Conservation (phyloP, 2,329 filamentous ascomycete species). For the Akanthomyces uredinophilus region DNA sequence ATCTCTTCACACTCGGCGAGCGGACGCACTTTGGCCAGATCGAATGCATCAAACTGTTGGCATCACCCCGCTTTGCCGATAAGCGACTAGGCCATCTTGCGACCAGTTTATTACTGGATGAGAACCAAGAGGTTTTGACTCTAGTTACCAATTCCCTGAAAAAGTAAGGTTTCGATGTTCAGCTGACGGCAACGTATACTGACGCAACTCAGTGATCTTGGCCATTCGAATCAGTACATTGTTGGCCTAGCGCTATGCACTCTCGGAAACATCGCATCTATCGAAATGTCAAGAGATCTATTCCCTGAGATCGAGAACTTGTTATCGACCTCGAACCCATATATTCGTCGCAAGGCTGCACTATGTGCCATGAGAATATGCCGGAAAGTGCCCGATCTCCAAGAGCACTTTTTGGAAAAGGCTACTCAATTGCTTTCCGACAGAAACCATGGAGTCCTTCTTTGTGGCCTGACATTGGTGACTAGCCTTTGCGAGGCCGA, state of each 20-base stretch:
- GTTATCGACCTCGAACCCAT: slow-evolving; percentile 91
- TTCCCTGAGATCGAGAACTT: slow-evolving; percentile 94
- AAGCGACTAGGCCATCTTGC: slow-evolving; percentile 94
- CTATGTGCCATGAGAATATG: slow-evolving; percentile 99
- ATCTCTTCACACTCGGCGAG: slow-evolving; percentile 96
- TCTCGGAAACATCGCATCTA: slow-evolving; percentile 92
- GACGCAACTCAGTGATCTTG: slow-evolving; percentile 65
- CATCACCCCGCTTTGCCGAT: slow-evolving; percentile 94
- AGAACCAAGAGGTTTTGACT: slow-evolving; percentile 97
- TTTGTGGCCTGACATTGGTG: slow-evolving; percentile 87
- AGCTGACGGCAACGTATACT: slow-evolving; percentile 7
- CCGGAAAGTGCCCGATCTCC: slow-evolving; percentile 92
- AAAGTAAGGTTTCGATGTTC: slow-evolving; percentile 57
- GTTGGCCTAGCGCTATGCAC: slow-evolving; percentile 95
- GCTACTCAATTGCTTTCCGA: slow-evolving; percentile 83
- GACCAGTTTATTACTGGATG: slow-evolving; percentile 91
- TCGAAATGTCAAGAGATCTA: slow-evolving; percentile 97
- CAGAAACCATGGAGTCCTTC: slow-evolving; percentile 88
- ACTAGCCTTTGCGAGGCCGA: slow-evolving; percentile 92
- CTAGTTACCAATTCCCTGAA: slow-evolving; percentile 96
- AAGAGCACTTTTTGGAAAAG: slow-evolving; percentile 96
- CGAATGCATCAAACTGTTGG: slow-evolving; percentile 95
- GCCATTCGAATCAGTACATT: slow-evolving; percentile 97
- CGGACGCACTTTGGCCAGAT: slow-evolving; percentile 98
- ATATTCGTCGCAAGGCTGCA: slow-evolving; percentile 93